Percentiles rank a stretch among this genome's conserved stretches.
phyloP scores from a whole-genome alignment of 2,329 filamentous ascomycete species.

The Zymoseptoria passerinii region DNA sequence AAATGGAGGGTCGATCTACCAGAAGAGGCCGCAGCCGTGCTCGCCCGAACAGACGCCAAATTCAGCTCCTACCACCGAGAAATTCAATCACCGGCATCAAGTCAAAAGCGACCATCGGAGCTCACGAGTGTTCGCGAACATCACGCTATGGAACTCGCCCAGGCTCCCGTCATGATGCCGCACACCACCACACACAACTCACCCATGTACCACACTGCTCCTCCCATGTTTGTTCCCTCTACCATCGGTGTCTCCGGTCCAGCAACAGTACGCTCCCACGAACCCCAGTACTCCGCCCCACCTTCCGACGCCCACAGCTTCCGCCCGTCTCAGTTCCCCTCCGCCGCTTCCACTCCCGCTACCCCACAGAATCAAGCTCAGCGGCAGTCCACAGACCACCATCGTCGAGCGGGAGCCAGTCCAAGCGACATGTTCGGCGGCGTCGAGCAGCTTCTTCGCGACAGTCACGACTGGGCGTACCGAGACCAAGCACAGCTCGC shows the following conservation, averaged over 20 bases:
- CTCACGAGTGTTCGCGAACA: background rate
- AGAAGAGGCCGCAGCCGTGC: slow-evolving; percentile 66
- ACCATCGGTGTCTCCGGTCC: background rate
- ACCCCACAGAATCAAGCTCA: slow-evolving; percentile 4
- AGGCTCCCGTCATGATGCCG: background rate
- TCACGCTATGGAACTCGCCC: background rate
- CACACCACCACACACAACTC: background rate
- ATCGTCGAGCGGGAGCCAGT: slow-evolving; percentile 32
- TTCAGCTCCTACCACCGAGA: slow-evolving; percentile 63
- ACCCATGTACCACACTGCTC: background rate
- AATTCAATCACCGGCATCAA: slow-evolving; percentile 42
- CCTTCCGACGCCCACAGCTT: slow-evolving; percentile 18
- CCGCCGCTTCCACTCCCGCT: slow-evolving; percentile 14
- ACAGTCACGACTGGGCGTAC: slow-evolving; percentile 55
- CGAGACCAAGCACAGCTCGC: slow-evolving; percentile 54
- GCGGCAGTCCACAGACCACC: slow-evolving; percentile 10
- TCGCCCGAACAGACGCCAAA: slow-evolving; percentile 70
- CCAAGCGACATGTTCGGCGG: slow-evolving; percentile 51
- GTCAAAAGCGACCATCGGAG: slow-evolving; percentile 6
- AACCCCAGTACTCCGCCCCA: slow-evolving; percentile 12
- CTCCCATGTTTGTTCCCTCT: background rate
- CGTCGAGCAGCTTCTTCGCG: slow-evolving; percentile 52
- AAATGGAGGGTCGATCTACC: slow-evolving; percentile 87
- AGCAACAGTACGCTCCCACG: slow-evolving; percentile 9
- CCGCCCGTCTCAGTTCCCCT: slow-evolving; percentile 20